Evolutionary conservation across 345 rosid genomes (phyloP).

Genomic region (Acer campestre): DNA sequence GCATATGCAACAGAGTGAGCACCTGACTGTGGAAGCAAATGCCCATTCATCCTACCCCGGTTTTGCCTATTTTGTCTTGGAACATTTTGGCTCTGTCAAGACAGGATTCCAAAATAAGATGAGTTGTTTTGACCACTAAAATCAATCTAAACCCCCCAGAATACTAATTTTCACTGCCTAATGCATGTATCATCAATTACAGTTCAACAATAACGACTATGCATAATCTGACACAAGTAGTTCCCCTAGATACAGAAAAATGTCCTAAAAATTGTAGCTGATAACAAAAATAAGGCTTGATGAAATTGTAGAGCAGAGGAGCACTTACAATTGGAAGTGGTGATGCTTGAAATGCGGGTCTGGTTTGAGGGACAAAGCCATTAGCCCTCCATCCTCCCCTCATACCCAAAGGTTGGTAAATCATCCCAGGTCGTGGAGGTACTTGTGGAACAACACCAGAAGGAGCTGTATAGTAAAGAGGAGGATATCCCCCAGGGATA

Average conservation of each 20-base stretch:
- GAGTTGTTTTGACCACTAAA: not conserved
- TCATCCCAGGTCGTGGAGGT: slow-evolving; percentile 45
- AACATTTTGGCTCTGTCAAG: slow-evolving; percentile 41
- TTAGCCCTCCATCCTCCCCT: slow-evolving; percentile 60
- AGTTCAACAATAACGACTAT: not conserved
- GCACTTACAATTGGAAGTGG: slow-evolving; percentile 48
- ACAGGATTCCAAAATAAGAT: slow-evolving; percentile 5
- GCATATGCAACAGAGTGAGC: slow-evolving; percentile 28
- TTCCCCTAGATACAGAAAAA: not conserved
- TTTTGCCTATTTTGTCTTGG: slow-evolving; percentile 54
- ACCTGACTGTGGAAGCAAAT: slow-evolving; percentile 36
- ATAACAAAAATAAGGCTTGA: not conserved
- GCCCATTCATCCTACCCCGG: slow-evolving; percentile 49
- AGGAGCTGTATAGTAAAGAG: slow-evolving; percentile 59
- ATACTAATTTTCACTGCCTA: not conserved
- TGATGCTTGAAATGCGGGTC: slow-evolving; percentile 53
- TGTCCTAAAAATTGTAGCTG: not conserved
- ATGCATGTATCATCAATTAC: not conserved
- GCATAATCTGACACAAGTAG: not conserved
- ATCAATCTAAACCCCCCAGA: not conserved
- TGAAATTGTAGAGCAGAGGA: not conserved
- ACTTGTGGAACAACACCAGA: slow-evolving; percentile 53
- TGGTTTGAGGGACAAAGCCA: slow-evolving; percentile 47
- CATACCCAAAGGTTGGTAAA: slow-evolving; percentile 62
- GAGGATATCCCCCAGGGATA: slow-evolving; percentile 60